A percentile compares a stretch with the other conserved stretches of the same genome.
Conservation (phyloP, 192 early-diverging fungal genomes). For the Phycomyces blakesleeanus region DNA sequence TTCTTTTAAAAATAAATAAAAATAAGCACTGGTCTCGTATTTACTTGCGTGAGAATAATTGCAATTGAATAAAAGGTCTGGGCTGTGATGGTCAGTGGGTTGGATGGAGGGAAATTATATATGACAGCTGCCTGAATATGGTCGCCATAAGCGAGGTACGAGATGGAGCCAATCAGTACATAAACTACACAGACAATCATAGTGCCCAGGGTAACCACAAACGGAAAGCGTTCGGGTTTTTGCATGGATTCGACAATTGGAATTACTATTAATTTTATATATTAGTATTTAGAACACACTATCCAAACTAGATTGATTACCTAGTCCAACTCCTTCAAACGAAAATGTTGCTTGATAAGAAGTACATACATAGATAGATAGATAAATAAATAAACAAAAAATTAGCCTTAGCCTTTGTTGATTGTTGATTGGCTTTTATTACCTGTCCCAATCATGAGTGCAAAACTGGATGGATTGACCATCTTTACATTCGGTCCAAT, state of each 20-base stretch:
- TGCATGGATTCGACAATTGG: conserved; percentile 77
- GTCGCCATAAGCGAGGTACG: conserved; percentile 76
- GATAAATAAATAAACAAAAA: too few species aligned
- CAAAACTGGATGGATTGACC: conserved; percentile 61
- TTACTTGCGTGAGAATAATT: conserved; percentile 66
- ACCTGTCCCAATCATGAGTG: conserved; percentile 57
- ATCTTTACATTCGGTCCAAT: conserved; percentile 50
- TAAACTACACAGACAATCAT: conserved; percentile 67
- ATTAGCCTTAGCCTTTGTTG: too few species aligned
- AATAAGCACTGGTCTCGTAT: neutral
- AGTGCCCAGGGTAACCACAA: conserved; percentile 64
- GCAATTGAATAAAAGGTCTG: conserved; percentile 84
- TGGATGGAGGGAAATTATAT: conserved; percentile 69
- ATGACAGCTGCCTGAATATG: conserved; percentile 77
- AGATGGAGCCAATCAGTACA: conserved; percentile 62
- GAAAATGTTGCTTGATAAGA: neutral
- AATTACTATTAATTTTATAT: conserved; percentile 33
- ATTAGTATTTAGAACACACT: neutral
- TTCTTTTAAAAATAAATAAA: too few species aligned
- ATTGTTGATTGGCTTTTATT: too few species aligned
- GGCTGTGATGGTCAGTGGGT: conserved; percentile 53
- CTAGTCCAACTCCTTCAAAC: conserved; percentile 10
- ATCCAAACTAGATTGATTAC: conserved; percentile 2
- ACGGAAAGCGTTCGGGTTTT: conserved; percentile 70
- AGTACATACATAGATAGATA: too few species aligned